Evolutionary conservation across 2,329 filamentous ascomycete species (phyloP).

Genomic region (Beauveria asiatica): DNA sequence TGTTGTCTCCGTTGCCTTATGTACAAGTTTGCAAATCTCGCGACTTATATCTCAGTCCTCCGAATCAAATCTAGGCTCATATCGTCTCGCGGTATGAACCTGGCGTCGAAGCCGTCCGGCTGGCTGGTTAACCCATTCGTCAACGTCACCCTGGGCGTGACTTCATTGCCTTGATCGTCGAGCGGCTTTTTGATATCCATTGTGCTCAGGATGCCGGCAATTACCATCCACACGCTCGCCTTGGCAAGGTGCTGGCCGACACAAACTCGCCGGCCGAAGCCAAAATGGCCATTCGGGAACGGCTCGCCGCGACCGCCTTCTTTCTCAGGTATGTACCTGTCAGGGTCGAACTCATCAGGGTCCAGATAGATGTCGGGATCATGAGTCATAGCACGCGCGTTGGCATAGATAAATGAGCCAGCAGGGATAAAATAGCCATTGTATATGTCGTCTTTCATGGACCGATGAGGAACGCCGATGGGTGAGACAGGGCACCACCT

Average conservation of each 20-base stretch:
- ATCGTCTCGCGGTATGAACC: constrained; percentile 18
- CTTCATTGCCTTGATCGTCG: constrained; percentile 26
- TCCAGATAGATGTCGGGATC: constrained; percentile 31
- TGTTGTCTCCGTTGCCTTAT: neutral
- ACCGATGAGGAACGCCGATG: constrained; percentile 45
- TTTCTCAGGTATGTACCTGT: constrained; percentile 29
- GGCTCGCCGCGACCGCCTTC: constrained; percentile 36
- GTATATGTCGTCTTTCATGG: constrained; percentile 47
- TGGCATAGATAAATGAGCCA: constrained; percentile 37
- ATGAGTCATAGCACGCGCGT: constrained; percentile 35
- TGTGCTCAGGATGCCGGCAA: constrained; percentile 31
- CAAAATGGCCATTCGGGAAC: constrained; percentile 38
- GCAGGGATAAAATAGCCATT: constrained; percentile 48
- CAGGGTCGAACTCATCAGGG: constrained; percentile 37
- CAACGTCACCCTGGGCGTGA: constrained; percentile 21
- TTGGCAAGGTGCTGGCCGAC: constrained; percentile 42
- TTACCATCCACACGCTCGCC: constrained; percentile 32
- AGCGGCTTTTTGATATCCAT: constrained; percentile 25
- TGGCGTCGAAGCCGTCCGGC: constrained; percentile 19
- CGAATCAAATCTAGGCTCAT: constrained; percentile 1
- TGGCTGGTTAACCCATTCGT: constrained; percentile 21
- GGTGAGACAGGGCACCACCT: constrained; percentile 38
- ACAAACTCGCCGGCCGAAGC: constrained; percentile 44
- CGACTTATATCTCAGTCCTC: neutral
- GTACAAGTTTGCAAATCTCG: neutral